These are phyloP conservation scores for Colletotrichum sp. DNA, from an alignment of 2,329 filamentous ascomycete genomes.

Conservation along the genomic window DNA sequence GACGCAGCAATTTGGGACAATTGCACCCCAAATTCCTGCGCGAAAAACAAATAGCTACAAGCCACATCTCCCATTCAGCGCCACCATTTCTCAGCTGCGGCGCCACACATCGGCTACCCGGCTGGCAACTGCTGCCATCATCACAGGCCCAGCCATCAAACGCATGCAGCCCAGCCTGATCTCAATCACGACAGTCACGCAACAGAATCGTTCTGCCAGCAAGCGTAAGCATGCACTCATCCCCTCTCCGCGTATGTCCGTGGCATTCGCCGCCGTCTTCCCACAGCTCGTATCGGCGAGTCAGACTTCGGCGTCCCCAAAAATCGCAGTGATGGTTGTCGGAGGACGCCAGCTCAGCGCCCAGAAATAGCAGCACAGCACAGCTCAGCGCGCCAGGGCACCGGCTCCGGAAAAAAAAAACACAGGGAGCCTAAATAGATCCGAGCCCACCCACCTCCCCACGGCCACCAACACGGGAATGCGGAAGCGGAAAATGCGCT, in stretches of 20 bases:
- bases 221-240: not conserved
- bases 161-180: not conserved
- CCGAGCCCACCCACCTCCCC: not conserved
- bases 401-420: not conserved
- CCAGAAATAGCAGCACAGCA: not conserved
- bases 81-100: not conserved
- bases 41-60: not conserved
- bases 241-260: not conserved
- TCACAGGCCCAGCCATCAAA: not conserved
- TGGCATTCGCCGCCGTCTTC: not conserved
- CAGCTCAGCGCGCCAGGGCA: not conserved
- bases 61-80: not conserved
- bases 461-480: not conserved
- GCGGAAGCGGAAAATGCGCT: not conserved
- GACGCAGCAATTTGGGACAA: not conserved
- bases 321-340: not conserved
- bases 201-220: not conserved
- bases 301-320: not conserved
- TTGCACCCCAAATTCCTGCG: not conserved
- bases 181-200: not conserved
- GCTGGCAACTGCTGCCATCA: not conserved
- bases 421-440: not conserved
- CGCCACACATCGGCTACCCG: not conserved
- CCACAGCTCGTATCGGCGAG: slow-evolving; percentile 5
- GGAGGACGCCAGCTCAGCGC: not conserved